phyloP scores from a whole-genome alignment of 2,329 filamentous ascomycete genomes.

The Colletotrichum sidae region DNA sequence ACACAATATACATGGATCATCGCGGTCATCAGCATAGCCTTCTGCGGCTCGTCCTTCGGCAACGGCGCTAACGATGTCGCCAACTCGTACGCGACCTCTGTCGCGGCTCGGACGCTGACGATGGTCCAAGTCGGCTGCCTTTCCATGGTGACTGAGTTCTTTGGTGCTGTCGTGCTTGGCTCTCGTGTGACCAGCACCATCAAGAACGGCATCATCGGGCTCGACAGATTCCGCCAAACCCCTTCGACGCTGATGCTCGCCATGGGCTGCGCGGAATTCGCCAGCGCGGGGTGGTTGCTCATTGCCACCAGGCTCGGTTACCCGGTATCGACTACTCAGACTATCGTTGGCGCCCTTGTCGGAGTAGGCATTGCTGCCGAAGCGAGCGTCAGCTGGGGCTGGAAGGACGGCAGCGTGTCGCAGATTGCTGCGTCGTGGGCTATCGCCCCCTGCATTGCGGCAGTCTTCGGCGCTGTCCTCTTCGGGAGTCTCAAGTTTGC shows the following conservation, averaged over 20 bases:
- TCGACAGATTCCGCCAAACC: constrained; percentile 48
- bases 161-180: constrained; percentile 64
- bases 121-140: constrained; percentile 64
- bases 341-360: constrained; percentile 35
- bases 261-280: constrained; percentile 36
- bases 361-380: constrained; percentile 45
- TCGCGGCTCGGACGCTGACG: constrained; percentile 62
- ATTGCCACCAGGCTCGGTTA: constrained; percentile 34
- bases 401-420: constrained; percentile 38
- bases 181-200: constrained; percentile 56
- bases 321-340: constrained; percentile 35
- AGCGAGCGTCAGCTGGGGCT: constrained; percentile 40
- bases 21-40: constrained; percentile 35
- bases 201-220: constrained; percentile 55
- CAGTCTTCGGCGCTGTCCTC: constrained; percentile 36
- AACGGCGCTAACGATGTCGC: constrained; percentile 38
- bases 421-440: constrained; percentile 41
- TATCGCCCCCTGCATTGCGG: constrained; percentile 39
- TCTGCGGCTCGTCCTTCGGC: constrained; percentile 35
- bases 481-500: constrained; percentile 38
- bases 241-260: constrained; percentile 32
- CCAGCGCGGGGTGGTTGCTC: constrained; percentile 35
- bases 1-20: constrained; percentile 38
- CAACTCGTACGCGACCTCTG: constrained; percentile 64
- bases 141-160: constrained; percentile 60